Base-by-base conservation (phyloP, 805 yeast species). In the Ogataea henricii region DNA sequence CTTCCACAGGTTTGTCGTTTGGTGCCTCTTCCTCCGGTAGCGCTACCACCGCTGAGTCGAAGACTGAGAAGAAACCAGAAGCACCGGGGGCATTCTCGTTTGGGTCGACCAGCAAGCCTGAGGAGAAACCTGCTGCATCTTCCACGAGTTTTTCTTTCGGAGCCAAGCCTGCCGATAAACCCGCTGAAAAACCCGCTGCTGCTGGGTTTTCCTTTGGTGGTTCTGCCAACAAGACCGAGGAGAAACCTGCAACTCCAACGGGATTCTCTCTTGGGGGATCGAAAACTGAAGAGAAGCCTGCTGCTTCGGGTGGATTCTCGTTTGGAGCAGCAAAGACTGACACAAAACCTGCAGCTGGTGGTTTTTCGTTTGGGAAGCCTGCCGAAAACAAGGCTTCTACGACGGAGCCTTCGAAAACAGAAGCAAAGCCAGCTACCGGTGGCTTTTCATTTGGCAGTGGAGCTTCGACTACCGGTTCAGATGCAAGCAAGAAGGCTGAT, bases 81-180 rank as follows among this genome's bases (percentile, higher is more conserved):
- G 16, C 45, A 32, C 25, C 46, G n/a, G 40, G 36, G 25, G 45
- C 45, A 26, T 42, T 49, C 21, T 45, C 52, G 9, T 42, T 45
- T 20, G 52, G 48, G 1, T 53, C 33, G 1, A 23, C 23, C 23
- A 52, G 48, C 21, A 55, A 55, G 21, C 46, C 48, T 12, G 54
- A 48, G 18, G 51, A 40, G 7, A 47, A 48, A 23, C 51, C 55
- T n/a, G 39, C 50, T 12, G 16, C 47, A 34, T 10, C 26, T 20
- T 8, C 25, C 8, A 12, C 14, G 3, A 41, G 51, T 6, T 47
- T 37, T 42, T 42, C 52, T 6, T 43, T 50, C 36, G 53, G 53
- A 14, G 18, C 32, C 22, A 37, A 37, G 10, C 39, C 39, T 8
- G 52, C 47, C 22, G 39, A 39, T 10, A 52, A 43, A 25, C 27